A percentile compares a stretch with the other conserved stretches of the same genome.
Evolutionary conservation across 2,329 filamentous ascomycete species (phyloP).

Genomic region (Fusarium caatingaense): DNA sequence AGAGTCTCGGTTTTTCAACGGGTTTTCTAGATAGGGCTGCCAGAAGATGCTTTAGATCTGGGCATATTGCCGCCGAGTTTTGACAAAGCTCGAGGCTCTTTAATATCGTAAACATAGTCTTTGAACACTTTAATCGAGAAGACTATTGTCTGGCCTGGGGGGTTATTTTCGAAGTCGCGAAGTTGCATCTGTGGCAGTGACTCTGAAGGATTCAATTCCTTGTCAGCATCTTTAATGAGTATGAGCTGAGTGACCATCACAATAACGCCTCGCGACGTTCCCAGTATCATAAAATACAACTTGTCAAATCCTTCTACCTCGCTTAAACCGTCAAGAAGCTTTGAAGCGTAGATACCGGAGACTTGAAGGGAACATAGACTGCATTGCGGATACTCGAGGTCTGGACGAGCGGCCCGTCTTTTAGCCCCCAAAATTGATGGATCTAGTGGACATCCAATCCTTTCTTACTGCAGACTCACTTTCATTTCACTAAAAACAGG

Average conservation of each 20-base stretch:
- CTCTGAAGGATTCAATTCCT: conserved; percentile 5
- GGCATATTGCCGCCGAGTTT: not conserved
- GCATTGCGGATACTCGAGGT: too few species aligned
- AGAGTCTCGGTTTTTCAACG: not conserved
- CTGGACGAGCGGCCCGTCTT: not conserved
- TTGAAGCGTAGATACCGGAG: not conserved
- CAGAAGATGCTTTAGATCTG: not conserved
- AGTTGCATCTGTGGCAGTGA: not conserved
- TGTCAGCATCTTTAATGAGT: not conserved
- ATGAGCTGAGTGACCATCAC: not conserved
- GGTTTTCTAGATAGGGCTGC: conserved; percentile 1
- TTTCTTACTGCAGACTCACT: not conserved
- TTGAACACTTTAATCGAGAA: too few species aligned
- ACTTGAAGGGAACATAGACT: not conserved
- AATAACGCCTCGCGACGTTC: not conserved
- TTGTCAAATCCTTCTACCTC: not conserved
- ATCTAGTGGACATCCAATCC: not conserved
- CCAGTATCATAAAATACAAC: not conserved
- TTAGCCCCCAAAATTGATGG: not conserved
- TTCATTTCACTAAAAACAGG: not conserved
- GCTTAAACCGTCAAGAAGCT: not conserved
- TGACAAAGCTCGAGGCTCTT: not conserved
- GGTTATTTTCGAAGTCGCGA: not conserved
- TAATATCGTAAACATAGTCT: not conserved
- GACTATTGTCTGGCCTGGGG: too few species aligned